Percentiles rank a stretch among this genome's conserved stretches.
Conservation (phyloP, 129 eudicot genomes). For the Mikania micrantha region DNA sequence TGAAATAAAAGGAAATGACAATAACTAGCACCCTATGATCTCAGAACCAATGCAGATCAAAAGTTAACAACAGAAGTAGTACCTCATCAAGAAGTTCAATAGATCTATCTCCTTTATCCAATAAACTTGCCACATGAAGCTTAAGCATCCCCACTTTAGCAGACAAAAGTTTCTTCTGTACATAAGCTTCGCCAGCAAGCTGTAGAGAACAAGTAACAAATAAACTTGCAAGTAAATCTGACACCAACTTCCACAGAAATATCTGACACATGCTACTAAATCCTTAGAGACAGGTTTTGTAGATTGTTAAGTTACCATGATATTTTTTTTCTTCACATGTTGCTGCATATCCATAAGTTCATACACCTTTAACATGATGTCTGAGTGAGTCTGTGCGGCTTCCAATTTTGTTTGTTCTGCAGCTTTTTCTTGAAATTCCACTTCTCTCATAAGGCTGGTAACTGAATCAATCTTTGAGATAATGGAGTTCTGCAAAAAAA, state of each 20-base stretch:
- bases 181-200: neutral
- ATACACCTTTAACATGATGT: neutral
- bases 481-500: neutral
- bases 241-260: neutral
- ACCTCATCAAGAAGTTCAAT: neutral
- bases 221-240: neutral
- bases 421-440: neutral
- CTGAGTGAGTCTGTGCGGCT: neutral
- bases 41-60: neutral
- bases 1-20: neutral
- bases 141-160: neutral
- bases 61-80: neutral
- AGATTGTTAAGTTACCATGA: neutral
- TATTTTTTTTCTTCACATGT: neutral
- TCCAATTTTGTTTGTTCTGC: neutral
- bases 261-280: neutral
- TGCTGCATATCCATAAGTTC: neutral
- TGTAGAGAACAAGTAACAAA: neutral
- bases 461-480: neutral
- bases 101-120: neutral
- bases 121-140: constrained; percentile 1
- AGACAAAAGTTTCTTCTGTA: neutral
- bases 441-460: neutral
- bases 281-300: neutral
- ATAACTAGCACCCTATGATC: neutral